Percentiles rank a stretch among this genome's conserved stretches.
Conservation (phyloP, 164 flowering plant species). For the Magnolia kwangsiensis region DNA sequence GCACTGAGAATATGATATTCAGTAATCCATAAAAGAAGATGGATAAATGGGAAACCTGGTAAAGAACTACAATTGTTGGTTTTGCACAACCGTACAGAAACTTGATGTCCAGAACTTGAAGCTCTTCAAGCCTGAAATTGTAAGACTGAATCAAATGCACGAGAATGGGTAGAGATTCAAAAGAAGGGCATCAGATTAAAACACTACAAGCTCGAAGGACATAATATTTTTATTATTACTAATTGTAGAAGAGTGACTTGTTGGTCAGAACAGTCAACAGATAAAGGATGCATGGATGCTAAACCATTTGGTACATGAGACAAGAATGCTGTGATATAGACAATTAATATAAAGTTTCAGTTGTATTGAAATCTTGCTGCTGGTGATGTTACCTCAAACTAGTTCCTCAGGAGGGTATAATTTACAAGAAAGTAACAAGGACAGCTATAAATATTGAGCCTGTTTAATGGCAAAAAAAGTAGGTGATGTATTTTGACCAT, state of each 20-base stretch:
- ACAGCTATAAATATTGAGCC: too few species aligned
- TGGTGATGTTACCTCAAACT: too few species aligned
- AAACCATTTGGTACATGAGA: not conserved
- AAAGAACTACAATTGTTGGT: constrained; percentile 96
- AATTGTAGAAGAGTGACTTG: not conserved
- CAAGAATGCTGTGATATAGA: not conserved
- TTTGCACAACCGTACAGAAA: constrained; percentile 88
- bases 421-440: too few species aligned
- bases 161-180: not conserved
- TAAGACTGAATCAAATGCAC: constrained; percentile 5
- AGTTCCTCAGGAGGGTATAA: too few species aligned
- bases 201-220: not conserved
- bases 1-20: not conserved
- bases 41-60: constrained; percentile 57
- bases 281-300: not conserved
- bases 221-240: not conserved
- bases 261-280: not conserved
- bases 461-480: too few species aligned
- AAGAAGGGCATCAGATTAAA: too few species aligned
- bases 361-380: not conserved
- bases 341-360: not conserved
- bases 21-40: not conserved
- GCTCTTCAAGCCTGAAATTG: constrained; percentile 91
- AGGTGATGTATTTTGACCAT: too few species aligned
- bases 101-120: constrained; percentile 97